Base-by-base conservation (phyloP, 305 asterid species). In the Striga hermonthica region DNA sequence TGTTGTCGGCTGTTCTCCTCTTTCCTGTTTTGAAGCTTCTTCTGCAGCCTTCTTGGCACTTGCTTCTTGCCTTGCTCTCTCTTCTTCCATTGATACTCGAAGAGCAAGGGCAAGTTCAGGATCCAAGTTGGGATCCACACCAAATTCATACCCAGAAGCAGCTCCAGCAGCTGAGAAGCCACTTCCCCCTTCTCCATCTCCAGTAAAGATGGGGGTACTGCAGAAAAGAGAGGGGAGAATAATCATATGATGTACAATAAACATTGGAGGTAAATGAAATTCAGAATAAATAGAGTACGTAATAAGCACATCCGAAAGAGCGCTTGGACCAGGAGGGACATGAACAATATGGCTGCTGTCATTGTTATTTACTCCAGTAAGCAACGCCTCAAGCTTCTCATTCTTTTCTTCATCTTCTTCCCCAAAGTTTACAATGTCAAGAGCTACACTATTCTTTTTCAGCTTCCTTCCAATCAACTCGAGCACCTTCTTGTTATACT, bases 51-150 rank as follows among this genome's bases (percentile, higher is more conserved):
- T 91, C 71, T 84, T 93, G 8, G 98, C 98, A 55, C 96, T 95
- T 55, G 95, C 97, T 79, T 88, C 99, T 78, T 93, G 99, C 83
- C 99, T 90, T 65, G 99, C 99, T 78, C 99, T 88, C 82, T 93
- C 99, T 83, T 93, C 99, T 73, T 93, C 99, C 99, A 93, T 90
- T 72, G 99, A 93, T 57, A 93, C 97, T 68, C 99, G 84, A 66
- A 93, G 99, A 56, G 99, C 99, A 58, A 93, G 96, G 69, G 99
- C 99, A 78, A 93, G 99, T 78, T 93, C 99, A 6, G 99, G 99
- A 76, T 93, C 99, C 88, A 93, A 67, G 79, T 93, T 93, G n/a
- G 99, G 99, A 79, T 93, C 97, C 72, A 93, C 99, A 40, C 98
- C 98, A 68, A 90, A 93, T 54, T 90, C 99, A 81, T 70, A 93